Conservation (phyloP, 495 filamentous ascomycete genomes). For the Hamigera avellanea region DNA sequence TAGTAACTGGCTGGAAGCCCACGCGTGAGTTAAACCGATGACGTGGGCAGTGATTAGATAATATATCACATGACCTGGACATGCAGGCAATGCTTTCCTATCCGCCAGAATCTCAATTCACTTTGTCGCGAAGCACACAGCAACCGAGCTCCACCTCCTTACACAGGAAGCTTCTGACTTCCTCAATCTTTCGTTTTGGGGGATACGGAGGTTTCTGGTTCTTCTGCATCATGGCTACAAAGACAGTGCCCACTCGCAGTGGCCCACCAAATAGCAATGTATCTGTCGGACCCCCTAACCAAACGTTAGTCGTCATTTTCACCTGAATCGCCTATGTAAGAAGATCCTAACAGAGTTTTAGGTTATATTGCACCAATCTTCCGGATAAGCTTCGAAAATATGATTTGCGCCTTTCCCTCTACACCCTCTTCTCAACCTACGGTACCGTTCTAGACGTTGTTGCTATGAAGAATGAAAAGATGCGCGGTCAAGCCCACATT, state of each 20-base stretch:
- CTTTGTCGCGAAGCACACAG: not conserved
- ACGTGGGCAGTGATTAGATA: conserved; percentile 14
- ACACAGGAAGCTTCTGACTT: not conserved
- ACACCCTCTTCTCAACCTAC: conserved; percentile 88
- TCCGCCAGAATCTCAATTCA: too few species aligned
- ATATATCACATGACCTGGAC: conserved; percentile 15
- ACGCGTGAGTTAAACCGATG: conserved; percentile 11
- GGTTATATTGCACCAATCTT: conserved; percentile 80
- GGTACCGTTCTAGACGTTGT: conserved; percentile 92
- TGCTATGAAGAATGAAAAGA: conserved; percentile 72
- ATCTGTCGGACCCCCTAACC: conserved; percentile 44
- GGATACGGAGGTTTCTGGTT: not conserved
- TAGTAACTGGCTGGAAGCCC: not conserved
- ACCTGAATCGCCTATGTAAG: conserved; percentile 4
- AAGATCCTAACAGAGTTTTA: conserved; percentile 28
- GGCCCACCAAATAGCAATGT: conserved; percentile 23
- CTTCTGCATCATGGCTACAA: conserved; percentile 26
- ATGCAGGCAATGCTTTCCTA: too few species aligned
- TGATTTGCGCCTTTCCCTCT: conserved; percentile 72
- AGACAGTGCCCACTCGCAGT: conserved; percentile 22
- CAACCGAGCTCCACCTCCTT: conserved; percentile 4
- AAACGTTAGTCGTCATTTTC: conserved; percentile 46
- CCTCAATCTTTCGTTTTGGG: not conserved
- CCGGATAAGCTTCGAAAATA: conserved; percentile 75
- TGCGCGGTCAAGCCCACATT: conserved; percentile 92